Conservation (phyloP, 1,139 yeast genomes). For the Yamadazyma diospyri region DNA sequence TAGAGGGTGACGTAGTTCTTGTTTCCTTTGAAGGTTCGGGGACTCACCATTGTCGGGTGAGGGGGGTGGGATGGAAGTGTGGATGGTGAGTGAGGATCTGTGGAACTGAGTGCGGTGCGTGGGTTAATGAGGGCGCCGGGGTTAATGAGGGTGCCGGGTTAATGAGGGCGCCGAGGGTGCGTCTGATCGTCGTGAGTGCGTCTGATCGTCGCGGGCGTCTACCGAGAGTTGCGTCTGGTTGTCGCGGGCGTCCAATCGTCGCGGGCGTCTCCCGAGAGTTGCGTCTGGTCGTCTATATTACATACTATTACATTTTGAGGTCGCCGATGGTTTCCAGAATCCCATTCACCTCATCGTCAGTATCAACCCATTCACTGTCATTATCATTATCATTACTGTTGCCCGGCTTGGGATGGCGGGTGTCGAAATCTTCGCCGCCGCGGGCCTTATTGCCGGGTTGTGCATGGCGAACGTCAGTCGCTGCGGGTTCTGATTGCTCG, state of each 20-base stretch:
- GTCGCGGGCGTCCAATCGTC: too few relatives aligned
- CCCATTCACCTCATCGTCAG: conserved; percentile 15
- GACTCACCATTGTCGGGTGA: not conserved
- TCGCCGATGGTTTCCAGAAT: conserved; percentile 9
- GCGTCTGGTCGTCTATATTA: conserved; percentile 4
- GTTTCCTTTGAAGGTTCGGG: conserved; percentile 1
- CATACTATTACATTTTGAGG: conserved; percentile 14
- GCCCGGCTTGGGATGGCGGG: too few relatives aligned
- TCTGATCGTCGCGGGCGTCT: too few relatives aligned
- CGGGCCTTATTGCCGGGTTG: too few relatives aligned
- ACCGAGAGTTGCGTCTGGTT: too few relatives aligned
- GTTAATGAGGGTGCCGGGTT: too few relatives aligned
- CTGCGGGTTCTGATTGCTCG: conserved; percentile 9
- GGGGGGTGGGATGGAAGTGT: not conserved
- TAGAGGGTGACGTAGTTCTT: conserved; percentile 1
- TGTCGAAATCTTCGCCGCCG: too few relatives aligned
- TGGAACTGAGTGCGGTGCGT: conserved; percentile 1
- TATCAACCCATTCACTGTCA: conserved; percentile 25
- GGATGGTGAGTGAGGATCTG: too few relatives aligned
- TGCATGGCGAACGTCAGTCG: not conserved
- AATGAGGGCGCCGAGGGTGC: too few relatives aligned
- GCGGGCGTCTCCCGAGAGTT: too few relatives aligned
- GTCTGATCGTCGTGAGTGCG: too few relatives aligned
- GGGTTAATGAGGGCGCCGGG: too few relatives aligned
- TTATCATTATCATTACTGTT: conserved; percentile 33